phyloP scores from a whole-genome alignment of 208 protist species.

The Acanthamoeba royreba region DNA sequence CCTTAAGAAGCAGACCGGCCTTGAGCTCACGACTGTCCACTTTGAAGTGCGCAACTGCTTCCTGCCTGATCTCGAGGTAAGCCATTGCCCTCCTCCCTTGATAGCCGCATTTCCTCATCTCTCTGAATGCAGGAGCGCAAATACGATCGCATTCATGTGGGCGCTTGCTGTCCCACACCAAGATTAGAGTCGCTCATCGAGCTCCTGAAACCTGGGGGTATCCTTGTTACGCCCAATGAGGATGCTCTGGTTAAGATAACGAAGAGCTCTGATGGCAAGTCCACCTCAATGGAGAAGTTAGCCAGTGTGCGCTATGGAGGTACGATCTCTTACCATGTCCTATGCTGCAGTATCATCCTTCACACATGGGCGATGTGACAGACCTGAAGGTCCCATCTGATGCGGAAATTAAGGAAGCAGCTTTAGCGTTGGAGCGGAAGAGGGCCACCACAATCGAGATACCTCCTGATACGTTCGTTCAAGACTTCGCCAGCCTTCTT shows the following conservation, averaged over 20 bases:
- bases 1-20: background rate
- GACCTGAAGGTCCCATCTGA: background rate
- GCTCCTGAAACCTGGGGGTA: background rate
- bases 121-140: no score
- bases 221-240: background rate
- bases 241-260: background rate
- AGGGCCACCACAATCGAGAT: background rate
- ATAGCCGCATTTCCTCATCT: no score
- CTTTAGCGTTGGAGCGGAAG: background rate
- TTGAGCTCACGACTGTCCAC: background rate
- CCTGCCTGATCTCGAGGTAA: background rate
- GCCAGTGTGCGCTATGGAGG: background rate
- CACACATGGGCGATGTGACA: no score
- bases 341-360: background rate
- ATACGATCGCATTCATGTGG: background rate
- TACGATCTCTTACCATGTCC: no score
- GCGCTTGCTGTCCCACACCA: background rate
- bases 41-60: slow-evolving; percentile 31
- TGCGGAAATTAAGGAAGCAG: background rate
- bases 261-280: background rate
- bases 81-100: background rate
- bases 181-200: background rate
- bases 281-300: background rate
- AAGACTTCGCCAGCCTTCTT: background rate
- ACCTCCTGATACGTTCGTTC: background rate